phyloP scores from a whole-genome alignment of 345 rosid genomes.

The Nephelium lappaceum region DNA sequence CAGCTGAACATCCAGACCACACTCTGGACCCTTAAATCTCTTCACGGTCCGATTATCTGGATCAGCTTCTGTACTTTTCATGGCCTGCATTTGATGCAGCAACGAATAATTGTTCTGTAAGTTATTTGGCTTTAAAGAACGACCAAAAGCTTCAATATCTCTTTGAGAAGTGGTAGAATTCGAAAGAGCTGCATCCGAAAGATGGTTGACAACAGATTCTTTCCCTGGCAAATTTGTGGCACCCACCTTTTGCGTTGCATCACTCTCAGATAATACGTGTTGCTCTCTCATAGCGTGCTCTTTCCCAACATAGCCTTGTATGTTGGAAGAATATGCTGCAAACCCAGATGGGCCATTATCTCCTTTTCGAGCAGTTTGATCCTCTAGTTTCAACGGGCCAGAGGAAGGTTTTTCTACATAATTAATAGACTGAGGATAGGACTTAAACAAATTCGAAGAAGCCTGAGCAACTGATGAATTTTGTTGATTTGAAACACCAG shows the following conservation, averaged over 20 bases:
- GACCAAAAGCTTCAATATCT: constrained; percentile 65
- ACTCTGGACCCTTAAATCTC: constrained; percentile 53
- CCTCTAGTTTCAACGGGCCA: constrained; percentile 39
- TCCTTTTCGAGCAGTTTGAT: constrained; percentile 39
- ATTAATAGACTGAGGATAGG: constrained; percentile 37
- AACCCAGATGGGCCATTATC: constrained; percentile 38
- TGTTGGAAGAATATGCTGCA: constrained; percentile 35
- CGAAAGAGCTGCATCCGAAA: constrained; percentile 34
- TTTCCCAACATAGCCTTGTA: constrained; percentile 36
- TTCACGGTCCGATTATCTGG: constrained; percentile 47
- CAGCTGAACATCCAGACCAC: constrained; percentile 44
- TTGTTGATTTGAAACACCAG: constrained; percentile 44
- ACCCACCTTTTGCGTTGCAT: constrained; percentile 25
- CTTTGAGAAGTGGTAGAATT: constrained; percentile 39
- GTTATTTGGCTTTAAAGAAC: constrained; percentile 52
- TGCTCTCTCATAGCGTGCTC: constrained; percentile 45
- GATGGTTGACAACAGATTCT: constrained; percentile 30
- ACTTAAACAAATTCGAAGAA: constrained; percentile 36
- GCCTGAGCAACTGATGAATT: constrained; percentile 40
- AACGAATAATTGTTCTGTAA: constrained; percentile 42
- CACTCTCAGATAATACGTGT: constrained; percentile 30
- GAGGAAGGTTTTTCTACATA: constrained; percentile 45
- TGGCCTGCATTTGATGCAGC: constrained; percentile 55
- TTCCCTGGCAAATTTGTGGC: constrained; percentile 28
- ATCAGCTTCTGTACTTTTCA: constrained; percentile 52